phyloP scores from a whole-genome alignment of 805 yeast genomes.

The Torulaspora maleeae region DNA sequence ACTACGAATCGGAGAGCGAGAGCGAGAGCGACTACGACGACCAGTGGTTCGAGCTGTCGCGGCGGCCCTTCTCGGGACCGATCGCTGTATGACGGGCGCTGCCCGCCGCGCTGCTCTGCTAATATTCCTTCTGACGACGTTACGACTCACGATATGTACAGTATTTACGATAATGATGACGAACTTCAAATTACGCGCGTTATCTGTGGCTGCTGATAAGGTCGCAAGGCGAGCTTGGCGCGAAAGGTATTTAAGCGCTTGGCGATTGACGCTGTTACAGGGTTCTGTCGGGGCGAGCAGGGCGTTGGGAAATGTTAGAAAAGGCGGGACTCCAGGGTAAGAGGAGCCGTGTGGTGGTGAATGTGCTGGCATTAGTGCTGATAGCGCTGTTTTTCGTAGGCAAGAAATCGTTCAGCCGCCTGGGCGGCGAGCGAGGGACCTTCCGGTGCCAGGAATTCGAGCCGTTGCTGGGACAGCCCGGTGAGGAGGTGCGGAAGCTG shows the following conservation, averaged over 20 bases:
- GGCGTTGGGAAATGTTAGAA: neutral
- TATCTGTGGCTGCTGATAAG: too few relatives aligned
- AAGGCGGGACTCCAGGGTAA: neutral
- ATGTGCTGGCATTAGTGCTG: neutral
- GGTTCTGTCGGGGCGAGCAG: neutral
- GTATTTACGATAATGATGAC: too few relatives aligned
- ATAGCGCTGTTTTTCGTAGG: neutral
- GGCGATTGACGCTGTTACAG: neutral
- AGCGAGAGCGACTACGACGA: constrained; percentile 6
- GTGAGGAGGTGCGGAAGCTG: constrained; percentile 6
- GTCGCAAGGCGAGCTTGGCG: too few relatives aligned
- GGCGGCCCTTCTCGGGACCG: constrained; percentile 1
- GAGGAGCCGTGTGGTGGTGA: neutral
- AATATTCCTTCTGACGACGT: too few relatives aligned
- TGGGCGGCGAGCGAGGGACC: neutral
- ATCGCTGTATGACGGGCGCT: too few relatives aligned
- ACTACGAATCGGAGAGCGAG: constrained; percentile 23
- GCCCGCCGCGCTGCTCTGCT: too few relatives aligned
- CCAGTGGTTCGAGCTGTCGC: constrained; percentile 6
- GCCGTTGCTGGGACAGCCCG: constrained; percentile 5
- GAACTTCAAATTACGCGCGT: too few relatives aligned
- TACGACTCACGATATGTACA: too few relatives aligned
- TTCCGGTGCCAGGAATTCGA: constrained; percentile 14
- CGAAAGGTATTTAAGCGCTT: neutral
- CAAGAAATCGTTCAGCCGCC: neutral